phyloP scores from a whole-genome alignment of 192 early-diverging fungal genomes.

The Lobosporangium transversale region DNA sequence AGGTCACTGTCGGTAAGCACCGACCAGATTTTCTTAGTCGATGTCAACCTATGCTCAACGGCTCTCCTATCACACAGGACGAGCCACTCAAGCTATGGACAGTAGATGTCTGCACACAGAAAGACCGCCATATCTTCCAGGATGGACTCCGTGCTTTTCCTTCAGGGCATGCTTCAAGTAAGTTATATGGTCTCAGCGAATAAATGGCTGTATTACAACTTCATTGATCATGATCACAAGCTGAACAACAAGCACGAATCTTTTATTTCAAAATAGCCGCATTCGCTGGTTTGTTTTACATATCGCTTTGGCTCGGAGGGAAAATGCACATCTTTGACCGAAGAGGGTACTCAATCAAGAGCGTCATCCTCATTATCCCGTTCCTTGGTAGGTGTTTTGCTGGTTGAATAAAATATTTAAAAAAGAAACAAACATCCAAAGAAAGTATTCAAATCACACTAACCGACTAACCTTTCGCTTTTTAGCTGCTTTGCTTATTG shows the following conservation, averaged over 20 bases:
- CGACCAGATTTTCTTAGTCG: constrained; percentile 57
- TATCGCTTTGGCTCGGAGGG: constrained; percentile 75
- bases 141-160: constrained; percentile 89
- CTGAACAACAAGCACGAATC: too few species aligned
- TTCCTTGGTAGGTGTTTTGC: constrained; percentile 35
- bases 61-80: constrained; percentile 17
- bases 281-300: constrained; percentile 75
- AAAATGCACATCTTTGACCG: constrained; percentile 78
- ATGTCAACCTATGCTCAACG: constrained; percentile 54
- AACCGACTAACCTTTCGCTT: too few species aligned
- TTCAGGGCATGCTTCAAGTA: constrained; percentile 85
- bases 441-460: too few species aligned
- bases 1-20: constrained; percentile 59
- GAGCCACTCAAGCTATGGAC: constrained; percentile 63
- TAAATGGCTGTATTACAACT: too few species aligned
- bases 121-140: constrained; percentile 59
- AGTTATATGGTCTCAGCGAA: too few species aligned
- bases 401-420: too few species aligned
- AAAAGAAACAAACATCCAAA: too few species aligned
- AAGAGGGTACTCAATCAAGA: constrained; percentile 72
- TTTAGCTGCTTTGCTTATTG: constrained; percentile 59
- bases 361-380: constrained; percentile 68
- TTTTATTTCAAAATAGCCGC: constrained; percentile 46
- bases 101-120: constrained; percentile 65
- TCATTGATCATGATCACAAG: too few species aligned